Evolutionary conservation across 805 yeast genomes (phyloP).

Genomic region (Yarrowia sp.): DNA sequence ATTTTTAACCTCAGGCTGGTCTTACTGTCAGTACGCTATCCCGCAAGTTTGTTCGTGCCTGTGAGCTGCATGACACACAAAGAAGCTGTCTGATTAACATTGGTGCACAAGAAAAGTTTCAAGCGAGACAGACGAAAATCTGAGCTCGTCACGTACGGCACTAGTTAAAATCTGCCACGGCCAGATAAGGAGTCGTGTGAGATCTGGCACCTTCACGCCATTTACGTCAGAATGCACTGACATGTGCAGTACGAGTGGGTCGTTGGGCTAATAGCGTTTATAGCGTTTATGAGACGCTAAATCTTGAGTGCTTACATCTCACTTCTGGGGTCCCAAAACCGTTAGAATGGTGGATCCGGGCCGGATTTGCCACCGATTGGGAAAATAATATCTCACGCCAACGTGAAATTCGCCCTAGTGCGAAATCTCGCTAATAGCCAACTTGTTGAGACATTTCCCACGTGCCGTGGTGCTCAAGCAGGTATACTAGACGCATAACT

Average conservation of each 20-base stretch:
- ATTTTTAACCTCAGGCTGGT: constrained; percentile 3
- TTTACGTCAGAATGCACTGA: too few species aligned
- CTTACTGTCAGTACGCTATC: not conserved
- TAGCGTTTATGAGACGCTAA: not conserved
- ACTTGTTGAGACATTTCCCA: too few species aligned
- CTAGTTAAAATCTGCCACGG: not conserved
- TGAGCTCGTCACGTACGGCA: not conserved
- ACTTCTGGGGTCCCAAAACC: not conserved
- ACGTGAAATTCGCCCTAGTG: too few species aligned
- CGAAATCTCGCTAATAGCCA: too few species aligned
- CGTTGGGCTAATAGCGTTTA: too few species aligned
- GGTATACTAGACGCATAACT: not conserved
- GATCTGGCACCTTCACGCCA: too few species aligned
- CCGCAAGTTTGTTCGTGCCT: not conserved
- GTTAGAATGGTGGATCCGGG: not conserved
- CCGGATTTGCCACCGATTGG: not conserved
- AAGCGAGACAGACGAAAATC: not conserved
- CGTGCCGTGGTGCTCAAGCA: too few species aligned
- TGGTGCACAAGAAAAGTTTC: not conserved
- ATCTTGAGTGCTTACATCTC: not conserved
- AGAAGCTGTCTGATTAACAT: not conserved
- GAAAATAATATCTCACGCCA: not conserved
- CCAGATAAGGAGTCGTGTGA: too few species aligned
- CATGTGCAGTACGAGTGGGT: too few species aligned
- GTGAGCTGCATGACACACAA: not conserved